Conservation (phyloP, 2,329 filamentous ascomycete species). For the Ceratocystis harringtonii region DNA sequence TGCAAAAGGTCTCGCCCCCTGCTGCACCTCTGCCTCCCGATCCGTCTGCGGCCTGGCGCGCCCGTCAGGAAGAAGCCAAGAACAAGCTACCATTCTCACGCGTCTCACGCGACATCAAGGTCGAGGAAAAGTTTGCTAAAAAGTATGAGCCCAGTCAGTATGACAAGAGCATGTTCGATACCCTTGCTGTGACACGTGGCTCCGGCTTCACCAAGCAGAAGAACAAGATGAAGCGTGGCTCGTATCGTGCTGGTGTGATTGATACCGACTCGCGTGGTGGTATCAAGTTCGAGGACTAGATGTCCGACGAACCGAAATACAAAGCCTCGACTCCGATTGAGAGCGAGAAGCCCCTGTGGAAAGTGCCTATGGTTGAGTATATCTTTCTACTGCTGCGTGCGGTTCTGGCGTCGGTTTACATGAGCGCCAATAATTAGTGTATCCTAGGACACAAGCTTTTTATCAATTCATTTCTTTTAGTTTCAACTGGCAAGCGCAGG, state of each 20-base stretch:
- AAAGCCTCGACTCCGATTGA: no score
- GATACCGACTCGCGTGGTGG: constrained; percentile 70
- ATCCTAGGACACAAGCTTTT: constrained; percentile 17
- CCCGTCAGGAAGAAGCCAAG: constrained; percentile 31
- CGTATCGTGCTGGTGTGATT: constrained; percentile 77
- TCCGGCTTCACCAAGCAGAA: constrained; percentile 99
- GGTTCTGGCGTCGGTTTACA: neutral
- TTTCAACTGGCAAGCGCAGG: neutral
- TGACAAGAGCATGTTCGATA: constrained; percentile 73
- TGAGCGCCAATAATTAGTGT: constrained; percentile 16
- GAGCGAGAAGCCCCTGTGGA: no score
- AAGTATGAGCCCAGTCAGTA: constrained; percentile 84
- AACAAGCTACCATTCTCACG: constrained; percentile 60
- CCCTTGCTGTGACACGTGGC: constrained; percentile 78
- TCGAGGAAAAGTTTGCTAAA: constrained; percentile 54
- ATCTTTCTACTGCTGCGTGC: no score
- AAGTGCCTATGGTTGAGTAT: no score
- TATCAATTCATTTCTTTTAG: neutral
- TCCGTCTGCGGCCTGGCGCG: constrained; percentile 28
- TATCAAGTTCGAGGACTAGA: constrained; percentile 84
- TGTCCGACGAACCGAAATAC: no score
- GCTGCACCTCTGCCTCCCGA: constrained; percentile 39
- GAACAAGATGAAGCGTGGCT: constrained; percentile 93
- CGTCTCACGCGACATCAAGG: constrained; percentile 52
- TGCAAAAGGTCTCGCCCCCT: constrained; percentile 38